Conservation (phyloP, 78 protist genomes). For the Dictyostelium firmibasis region DNA sequence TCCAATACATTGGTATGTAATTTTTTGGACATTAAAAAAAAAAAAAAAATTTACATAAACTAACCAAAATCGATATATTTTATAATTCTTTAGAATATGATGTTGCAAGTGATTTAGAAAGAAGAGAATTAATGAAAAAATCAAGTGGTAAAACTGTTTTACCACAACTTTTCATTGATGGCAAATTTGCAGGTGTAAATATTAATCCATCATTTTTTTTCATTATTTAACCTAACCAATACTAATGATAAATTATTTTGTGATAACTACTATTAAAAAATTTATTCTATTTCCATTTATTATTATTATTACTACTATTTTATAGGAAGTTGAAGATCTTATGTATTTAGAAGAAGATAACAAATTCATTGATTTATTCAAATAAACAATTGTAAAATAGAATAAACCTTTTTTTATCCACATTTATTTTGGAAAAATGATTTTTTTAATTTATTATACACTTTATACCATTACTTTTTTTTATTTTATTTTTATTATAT, state of each 20-base stretch:
- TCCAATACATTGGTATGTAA: conserved; percentile 54
- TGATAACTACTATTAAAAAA: background rate
- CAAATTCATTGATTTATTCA: conserved; percentile 38
- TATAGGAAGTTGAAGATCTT: conserved; percentile 25
- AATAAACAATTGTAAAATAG: conserved; percentile 11
- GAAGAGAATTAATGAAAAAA: conserved; percentile 56
- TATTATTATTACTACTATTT: background rate
- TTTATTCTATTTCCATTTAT: too few species aligned
- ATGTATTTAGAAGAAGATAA: conserved; percentile 22
- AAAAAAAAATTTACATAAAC: background rate
- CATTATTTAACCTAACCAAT: too few species aligned
- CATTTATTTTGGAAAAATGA: background rate
- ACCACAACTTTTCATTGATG: conserved; percentile 70
- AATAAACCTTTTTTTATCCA: background rate
- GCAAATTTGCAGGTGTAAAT: conserved; percentile 46
- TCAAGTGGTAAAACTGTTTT: conserved; percentile 36
- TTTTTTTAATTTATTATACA: background rate
- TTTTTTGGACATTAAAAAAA: too few species aligned
- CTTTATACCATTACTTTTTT: background rate
- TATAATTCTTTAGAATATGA: conserved; percentile 46
- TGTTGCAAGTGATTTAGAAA: conserved; percentile 60
- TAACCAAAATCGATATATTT: too few species aligned
- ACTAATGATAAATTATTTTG: background rate
- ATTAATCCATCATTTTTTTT: background rate
- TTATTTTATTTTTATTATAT: background rate